These are phyloP conservation scores for Acanthamoeba healyi DNA, from an alignment of 208 protist species.

Conservation along the genomic window DNA sequence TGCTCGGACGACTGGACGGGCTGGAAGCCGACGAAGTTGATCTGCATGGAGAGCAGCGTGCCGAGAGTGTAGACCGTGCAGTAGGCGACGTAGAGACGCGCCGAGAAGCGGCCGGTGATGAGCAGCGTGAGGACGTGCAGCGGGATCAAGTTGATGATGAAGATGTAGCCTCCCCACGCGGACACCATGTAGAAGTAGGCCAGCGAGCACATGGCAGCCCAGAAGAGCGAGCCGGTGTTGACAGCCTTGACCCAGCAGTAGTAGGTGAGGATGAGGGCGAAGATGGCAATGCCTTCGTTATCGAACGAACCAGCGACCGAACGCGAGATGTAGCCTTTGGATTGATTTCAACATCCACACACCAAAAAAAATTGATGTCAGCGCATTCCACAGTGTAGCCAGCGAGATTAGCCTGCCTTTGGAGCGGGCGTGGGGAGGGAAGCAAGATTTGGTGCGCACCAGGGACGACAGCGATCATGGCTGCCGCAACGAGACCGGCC, in stretches of 20 bases:
- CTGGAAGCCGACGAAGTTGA: slow-evolving; percentile 95
- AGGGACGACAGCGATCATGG: slow-evolving; percentile 93
- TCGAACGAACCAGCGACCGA: slow-evolving; percentile 99
- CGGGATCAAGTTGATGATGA: slow-evolving; percentile 98
- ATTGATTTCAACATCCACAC: not conserved
- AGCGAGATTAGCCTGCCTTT: not conserved
- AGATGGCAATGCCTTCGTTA: slow-evolving; percentile 98
- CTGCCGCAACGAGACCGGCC: slow-evolving; percentile 92
- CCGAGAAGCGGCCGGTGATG: slow-evolving; percentile 92
- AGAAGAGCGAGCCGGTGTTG: slow-evolving; percentile 93
- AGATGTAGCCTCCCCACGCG: slow-evolving; percentile 98
- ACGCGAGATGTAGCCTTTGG: slow-evolving; percentile 96
- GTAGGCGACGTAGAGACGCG: slow-evolving; percentile 95
- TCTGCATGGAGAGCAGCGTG: slow-evolving; percentile 95
- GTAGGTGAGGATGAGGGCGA: slow-evolving; percentile 95
- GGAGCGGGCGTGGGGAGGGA: not conserved
- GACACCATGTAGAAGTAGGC: slow-evolving; percentile 93
- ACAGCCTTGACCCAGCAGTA: slow-evolving; percentile 85
- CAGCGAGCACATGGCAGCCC: slow-evolving; percentile 86
- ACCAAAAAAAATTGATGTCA: not conserved
- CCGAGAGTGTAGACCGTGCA: slow-evolving; percentile 96
- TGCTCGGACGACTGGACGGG: slow-evolving; percentile 96
- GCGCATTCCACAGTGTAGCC: too few species aligned
- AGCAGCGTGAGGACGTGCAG: slow-evolving; percentile 94
- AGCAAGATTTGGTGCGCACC: too few species aligned